phyloP scores from a whole-genome alignment of 345 rosid genomes.

The Geranium rotundifolium region DNA sequence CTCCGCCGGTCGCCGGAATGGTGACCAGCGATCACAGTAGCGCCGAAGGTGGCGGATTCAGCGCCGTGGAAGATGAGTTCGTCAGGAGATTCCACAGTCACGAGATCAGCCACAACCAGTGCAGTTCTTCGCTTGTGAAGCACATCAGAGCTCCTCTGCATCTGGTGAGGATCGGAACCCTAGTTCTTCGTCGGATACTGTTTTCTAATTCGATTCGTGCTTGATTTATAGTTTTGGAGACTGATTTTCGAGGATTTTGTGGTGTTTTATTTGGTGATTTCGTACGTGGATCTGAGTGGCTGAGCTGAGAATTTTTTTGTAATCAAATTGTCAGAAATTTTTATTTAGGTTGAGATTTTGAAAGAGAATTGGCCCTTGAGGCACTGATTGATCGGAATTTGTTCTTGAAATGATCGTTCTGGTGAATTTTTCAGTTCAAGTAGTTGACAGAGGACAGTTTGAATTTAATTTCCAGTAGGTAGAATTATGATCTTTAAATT shows the following conservation, averaged over 20 bases:
- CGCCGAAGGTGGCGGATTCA: conserved; percentile 10
- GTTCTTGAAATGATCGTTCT: background rate
- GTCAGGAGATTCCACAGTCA: conserved; percentile 22
- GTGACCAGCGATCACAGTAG: conserved; percentile 1
- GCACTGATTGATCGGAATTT: background rate
- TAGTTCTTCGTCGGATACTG: background rate
- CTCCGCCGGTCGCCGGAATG: conserved; percentile 8
- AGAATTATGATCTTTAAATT: too few relatives aligned
- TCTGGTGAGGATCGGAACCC: conserved; percentile 13
- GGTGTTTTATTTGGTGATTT: background rate
- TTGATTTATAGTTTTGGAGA: background rate
- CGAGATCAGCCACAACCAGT: conserved; percentile 27
- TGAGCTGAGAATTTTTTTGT: background rate
- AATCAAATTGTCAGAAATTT: background rate
- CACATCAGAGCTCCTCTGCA: conserved; percentile 34
- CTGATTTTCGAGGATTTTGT: background rate
- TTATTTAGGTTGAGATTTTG: background rate
- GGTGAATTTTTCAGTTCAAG: background rate
- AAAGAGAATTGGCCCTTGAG: background rate
- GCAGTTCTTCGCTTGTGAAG: conserved; percentile 30
- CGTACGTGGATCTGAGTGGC: background rate
- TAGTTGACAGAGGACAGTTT: background rate
- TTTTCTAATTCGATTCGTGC: background rate
- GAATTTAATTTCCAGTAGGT: background rate
- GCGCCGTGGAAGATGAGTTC: conserved; percentile 21